A percentile compares a stretch with the other conserved stretches of the same genome.
phyloP scores from a whole-genome alignment of 2,329 filamentous ascomycete genomes.

The Colletotrichum destructivum region DNA sequence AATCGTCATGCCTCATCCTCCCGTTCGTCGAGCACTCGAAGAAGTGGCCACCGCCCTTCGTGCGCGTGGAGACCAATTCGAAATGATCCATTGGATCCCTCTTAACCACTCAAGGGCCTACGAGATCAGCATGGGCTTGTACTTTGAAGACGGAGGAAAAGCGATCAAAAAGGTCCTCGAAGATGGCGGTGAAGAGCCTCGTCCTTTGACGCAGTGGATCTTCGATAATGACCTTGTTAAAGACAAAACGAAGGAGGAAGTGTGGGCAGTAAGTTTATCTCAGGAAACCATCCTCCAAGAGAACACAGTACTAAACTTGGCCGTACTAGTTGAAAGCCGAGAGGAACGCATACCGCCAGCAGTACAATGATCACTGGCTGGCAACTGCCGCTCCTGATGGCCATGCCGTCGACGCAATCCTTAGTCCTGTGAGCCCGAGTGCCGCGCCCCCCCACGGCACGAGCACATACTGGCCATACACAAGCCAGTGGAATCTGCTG shows the following conservation, averaged over 20 bases:
- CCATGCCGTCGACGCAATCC: slow-evolving; percentile 12
- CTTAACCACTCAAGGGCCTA: not conserved
- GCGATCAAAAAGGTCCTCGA: not conserved
- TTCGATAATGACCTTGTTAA: slow-evolving; percentile 11
- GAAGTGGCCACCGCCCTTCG: slow-evolving; percentile 2
- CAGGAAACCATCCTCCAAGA: not conserved
- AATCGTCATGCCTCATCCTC: slow-evolving; percentile 21
- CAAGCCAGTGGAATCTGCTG: slow-evolving; percentile 15
- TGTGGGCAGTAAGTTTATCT: slow-evolving; percentile 14
- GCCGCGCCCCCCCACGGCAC: slow-evolving; percentile 9
- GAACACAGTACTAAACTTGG: slow-evolving; percentile 6
- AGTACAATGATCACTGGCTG: slow-evolving; percentile 11
- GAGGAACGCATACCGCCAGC: slow-evolving; percentile 3
- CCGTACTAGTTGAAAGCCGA: slow-evolving; percentile 19
- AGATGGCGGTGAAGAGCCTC: not conserved
- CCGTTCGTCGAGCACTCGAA: slow-evolving; percentile 10
- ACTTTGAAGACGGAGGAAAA: not conserved
- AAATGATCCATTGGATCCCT: slow-evolving; percentile 1
- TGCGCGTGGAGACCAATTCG: slow-evolving; percentile 9
- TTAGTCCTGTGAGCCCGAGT: slow-evolving; percentile 5
- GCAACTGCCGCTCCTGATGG: slow-evolving; percentile 1
- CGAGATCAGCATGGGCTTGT: not conserved
- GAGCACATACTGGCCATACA: slow-evolving; percentile 15
- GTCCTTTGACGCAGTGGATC: not conserved
- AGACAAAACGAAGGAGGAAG: slow-evolving; percentile 12